A percentile compares a stretch with the other conserved stretches of the same genome.
These are phyloP conservation scores for Suillus plorans DNA, from an alignment of 768 basidiomycete species.

Conservation along the genomic window DNA sequence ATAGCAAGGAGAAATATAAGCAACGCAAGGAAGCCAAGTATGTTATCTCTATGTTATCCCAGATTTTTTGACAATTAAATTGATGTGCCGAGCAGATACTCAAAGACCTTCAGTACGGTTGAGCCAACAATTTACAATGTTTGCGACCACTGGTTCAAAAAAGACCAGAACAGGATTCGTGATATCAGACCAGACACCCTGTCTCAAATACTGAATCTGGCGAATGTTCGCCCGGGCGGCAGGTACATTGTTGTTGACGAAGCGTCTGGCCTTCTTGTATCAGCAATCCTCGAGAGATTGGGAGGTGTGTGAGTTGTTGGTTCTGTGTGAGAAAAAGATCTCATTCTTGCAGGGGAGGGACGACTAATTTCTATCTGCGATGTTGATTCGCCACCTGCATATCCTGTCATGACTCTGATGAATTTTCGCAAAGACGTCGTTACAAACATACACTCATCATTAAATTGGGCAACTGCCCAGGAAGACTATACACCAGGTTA, in stretches of 20 bases:
- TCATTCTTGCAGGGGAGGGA: slow-evolving; percentile 59
- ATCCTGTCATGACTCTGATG: slow-evolving; percentile 80
- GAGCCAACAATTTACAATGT: slow-evolving; percentile 88
- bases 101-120: slow-evolving; percentile 82
- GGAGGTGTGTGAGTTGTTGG: slow-evolving; percentile 55
- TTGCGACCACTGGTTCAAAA: slow-evolving; percentile 84
- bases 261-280: slow-evolving; percentile 83
- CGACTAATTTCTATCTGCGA: slow-evolving; percentile 83
- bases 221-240: slow-evolving; percentile 84
- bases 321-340: background rate
- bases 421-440: slow-evolving; percentile 67
- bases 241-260: slow-evolving; percentile 89
- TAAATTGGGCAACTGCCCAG: slow-evolving; percentile 92
- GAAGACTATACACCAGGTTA: slow-evolving; percentile 70
- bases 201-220: slow-evolving; percentile 83
- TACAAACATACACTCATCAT: slow-evolving; percentile 55
- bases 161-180: slow-evolving; percentile 78
- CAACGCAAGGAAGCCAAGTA: slow-evolving; percentile 97
- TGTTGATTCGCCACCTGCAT: slow-evolving; percentile 90
- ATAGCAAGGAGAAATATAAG: slow-evolving; percentile 97
- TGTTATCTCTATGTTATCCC: slow-evolving; percentile 41
- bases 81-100: slow-evolving; percentile 56
- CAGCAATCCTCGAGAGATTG: slow-evolving; percentile 82
- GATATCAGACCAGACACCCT: slow-evolving; percentile 86
- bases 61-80: background rate